A percentile compares a stretch with the other conserved stretches of the same genome.
Evolutionary conservation across 2,329 filamentous ascomycete species (phyloP).

Genomic region (Aspergillus tanneri): DNA sequence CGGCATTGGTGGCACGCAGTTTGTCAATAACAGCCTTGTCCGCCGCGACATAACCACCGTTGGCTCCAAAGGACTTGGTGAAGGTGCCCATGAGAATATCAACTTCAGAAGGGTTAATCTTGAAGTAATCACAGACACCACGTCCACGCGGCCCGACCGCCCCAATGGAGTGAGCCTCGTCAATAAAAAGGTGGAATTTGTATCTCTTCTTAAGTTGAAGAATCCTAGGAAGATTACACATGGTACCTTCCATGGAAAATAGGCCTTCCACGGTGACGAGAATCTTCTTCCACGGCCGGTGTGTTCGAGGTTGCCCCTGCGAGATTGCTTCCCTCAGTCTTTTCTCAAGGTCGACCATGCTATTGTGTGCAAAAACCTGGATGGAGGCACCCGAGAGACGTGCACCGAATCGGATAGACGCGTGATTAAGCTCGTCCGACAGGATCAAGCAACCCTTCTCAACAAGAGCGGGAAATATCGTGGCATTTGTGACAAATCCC

Average conservation of each 20-base stretch:
- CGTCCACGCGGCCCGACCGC: conserved; percentile 84
- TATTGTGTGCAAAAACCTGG: conserved; percentile 91
- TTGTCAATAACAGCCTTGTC: conserved; percentile 87
- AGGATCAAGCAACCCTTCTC: conserved; percentile 89
- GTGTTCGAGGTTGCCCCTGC: conserved; percentile 90
- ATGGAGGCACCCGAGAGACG: conserved; percentile 90
- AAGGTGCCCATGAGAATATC: conserved; percentile 96
- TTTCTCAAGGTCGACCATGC: conserved; percentile 80
- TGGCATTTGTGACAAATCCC: conserved; percentile 95
- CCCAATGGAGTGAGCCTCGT: conserved; percentile 92
- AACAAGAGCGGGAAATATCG: conserved; percentile 83
- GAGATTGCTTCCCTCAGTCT: conserved; percentile 85
- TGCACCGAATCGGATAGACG: conserved; percentile 88
- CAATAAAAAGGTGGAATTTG: conserved; percentile 90
- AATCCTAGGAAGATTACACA: conserved; percentile 87
- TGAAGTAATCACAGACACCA: conserved; percentile 94
- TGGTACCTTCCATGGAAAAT: conserved; percentile 98
- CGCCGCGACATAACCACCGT: conserved; percentile 89
- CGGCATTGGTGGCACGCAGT: conserved; percentile 76
- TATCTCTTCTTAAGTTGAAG: conserved; percentile 85
- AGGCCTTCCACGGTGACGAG: conserved; percentile 89
- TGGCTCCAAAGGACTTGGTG: conserved; percentile 95
- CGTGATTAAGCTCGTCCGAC: conserved; percentile 93
- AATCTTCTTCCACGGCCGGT: conserved; percentile 98
- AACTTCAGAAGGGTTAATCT: conserved; percentile 76